A percentile compares a stretch with the other conserved stretches of the same genome.
phyloP scores from a whole-genome alignment of 2,329 filamentous ascomycete genomes.

The Neoscytalidium dimidiatum region DNA sequence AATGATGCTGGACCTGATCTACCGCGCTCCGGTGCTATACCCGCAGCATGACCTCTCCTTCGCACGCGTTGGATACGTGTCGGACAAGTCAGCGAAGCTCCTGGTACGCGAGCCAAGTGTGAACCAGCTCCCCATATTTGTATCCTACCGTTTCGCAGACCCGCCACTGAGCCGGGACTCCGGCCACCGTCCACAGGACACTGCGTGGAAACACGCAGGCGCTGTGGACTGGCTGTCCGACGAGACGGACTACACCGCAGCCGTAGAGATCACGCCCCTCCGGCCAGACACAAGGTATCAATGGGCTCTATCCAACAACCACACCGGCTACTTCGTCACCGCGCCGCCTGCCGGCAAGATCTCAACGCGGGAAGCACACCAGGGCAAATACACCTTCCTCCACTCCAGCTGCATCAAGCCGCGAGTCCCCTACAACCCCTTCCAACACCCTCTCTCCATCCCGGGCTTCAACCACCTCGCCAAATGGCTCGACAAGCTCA shows the following conservation, averaged over 20 bases:
- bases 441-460: conserved; percentile 81
- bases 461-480: conserved; percentile 78
- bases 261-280: conserved; percentile 67
- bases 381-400: conserved; percentile 82
- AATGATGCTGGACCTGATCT: conserved; percentile 76
- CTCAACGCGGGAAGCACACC: conserved; percentile 52
- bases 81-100: conserved; percentile 74
- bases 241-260: conserved; percentile 79
- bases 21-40: conserved; percentile 69
- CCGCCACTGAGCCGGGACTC: conserved; percentile 51
- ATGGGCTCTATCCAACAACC: conserved; percentile 84
- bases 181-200: conserved; percentile 53
- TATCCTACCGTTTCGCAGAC: conserved; percentile 58
- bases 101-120: conserved; percentile 82
- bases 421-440: conserved; percentile 82
- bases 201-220: conserved; percentile 68
- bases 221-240: conserved; percentile 66
- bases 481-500: conserved; percentile 68
- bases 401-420: conserved; percentile 92
- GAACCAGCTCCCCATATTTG: conserved; percentile 70
- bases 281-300: conserved; percentile 74
- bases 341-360: conserved; percentile 70
- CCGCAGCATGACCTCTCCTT: conserved; percentile 78
- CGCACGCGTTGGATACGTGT: conserved; percentile 84
- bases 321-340: conserved; percentile 77